Evolutionary conservation across 345 rosid genomes (phyloP).

Genomic region (Bruguiera parviflora): DNA sequence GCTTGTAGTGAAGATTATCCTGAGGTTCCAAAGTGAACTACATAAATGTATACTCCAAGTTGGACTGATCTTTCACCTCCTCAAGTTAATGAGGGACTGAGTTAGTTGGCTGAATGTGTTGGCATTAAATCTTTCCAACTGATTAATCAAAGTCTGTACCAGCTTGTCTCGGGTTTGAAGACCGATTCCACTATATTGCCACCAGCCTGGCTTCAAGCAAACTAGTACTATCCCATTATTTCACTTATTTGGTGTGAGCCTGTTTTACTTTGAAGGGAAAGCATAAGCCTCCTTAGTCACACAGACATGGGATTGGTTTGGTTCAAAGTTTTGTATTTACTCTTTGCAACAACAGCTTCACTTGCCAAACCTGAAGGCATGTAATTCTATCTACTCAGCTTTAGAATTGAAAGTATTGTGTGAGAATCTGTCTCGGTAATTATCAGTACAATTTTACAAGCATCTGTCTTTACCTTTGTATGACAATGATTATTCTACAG

Average conservation of each 20-base stretch:
- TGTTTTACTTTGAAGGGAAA: neutral
- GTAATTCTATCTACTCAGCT: constrained; percentile 5
- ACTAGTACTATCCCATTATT: neutral
- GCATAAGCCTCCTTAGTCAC: neutral
- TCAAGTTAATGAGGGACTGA: neutral
- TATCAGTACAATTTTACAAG: neutral
- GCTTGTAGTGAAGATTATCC: no score
- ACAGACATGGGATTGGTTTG: constrained; percentile 15
- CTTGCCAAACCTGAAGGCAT: constrained; percentile 22
- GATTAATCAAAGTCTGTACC: neutral
- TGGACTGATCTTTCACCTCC: neutral
- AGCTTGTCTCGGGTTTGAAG: neutral
- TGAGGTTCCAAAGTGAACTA: no score
- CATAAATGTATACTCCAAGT: no score
- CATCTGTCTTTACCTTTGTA: neutral
- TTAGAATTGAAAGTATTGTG: neutral
- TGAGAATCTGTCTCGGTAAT: neutral
- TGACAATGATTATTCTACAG: constrained; percentile 18
- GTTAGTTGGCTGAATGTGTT: neutral
- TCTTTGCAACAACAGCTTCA: constrained; percentile 21
- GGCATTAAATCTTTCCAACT: constrained; percentile 3
- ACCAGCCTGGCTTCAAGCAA: neutral
- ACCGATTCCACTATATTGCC: neutral
- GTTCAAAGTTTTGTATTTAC: constrained; percentile 17
- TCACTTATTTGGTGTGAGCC: neutral